Base-by-base conservation (phyloP, 192 early-diverging fungal species). In the Backusella macrospora region DNA sequence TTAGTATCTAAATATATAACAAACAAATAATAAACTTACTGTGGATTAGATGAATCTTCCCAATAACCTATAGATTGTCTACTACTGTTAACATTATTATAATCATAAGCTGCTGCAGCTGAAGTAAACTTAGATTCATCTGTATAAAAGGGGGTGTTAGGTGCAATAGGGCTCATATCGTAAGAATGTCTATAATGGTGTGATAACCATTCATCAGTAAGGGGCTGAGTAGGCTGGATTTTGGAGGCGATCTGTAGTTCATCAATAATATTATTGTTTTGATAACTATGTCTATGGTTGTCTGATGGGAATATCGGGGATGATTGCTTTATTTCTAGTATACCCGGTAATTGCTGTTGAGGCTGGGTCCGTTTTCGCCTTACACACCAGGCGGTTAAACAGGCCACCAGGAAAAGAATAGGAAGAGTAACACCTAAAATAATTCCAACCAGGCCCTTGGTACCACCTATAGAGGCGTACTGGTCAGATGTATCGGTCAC, bases 171-270 rank as follows among this genome's bases (percentile, higher is more conserved):
- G 18, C 52, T 59, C 9, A 23, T 10, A 59, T 59, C 52, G 23
- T 59, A 59, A 23, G 52, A 59, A 26, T 59, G 52, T 59, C 52
- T 59, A 9, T 13, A 59, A 59, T 59, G 21, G 4, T 26, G 23
- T 59, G 52, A 59, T 59, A 59, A 26, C 52, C 52, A 59, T 59
- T 59, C 52, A 59, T 59, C 52, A 21, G 52, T 59, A 59, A 59
- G 52, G 52, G 52, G 52, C 21, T 59, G 52, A 59, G 52, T 59
- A 10, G 52, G 52, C 21, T 59, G 52, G 13, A 59, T 26, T 21
- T 59, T 59, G 21, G 52, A 59, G 21, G 52, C 52, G 26, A 59
- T 23, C 13, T 59, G 52, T 59, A 59, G 13, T 29, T 59, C 52
- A 10, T 59, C 52, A 12, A 59, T 59, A 26, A 26, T 59, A 9